Percentiles rank a stretch among this genome's conserved stretches.
phyloP scores from a whole-genome alignment of 257 asterid genomes.

The Ophiorrhiza pumila region DNA sequence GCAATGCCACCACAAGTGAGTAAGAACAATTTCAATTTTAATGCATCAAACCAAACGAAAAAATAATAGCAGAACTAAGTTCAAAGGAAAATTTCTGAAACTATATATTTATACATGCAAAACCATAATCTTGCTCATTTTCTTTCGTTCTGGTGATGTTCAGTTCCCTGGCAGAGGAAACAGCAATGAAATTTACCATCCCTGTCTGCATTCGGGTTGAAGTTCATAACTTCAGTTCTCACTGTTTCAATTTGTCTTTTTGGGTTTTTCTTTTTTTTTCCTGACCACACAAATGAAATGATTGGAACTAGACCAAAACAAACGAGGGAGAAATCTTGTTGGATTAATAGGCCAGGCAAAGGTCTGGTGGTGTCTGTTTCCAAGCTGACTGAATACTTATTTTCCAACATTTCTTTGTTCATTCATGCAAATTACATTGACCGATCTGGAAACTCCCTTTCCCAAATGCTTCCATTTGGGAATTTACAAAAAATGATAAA shows the following conservation, averaged over 20 bases:
- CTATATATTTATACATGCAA: too few relatives aligned
- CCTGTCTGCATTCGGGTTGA: neutral
- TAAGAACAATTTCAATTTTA: neutral
- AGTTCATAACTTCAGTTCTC: neutral
- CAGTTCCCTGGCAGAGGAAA: neutral
- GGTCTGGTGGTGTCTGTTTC: neutral
- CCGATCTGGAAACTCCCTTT: neutral
- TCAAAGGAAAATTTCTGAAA: neutral
- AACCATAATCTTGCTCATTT: neutral
- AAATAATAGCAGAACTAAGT: neutral
- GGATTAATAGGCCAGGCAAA: neutral
- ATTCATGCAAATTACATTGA: neutral
- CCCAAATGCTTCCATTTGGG: neutral
- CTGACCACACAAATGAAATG: neutral
- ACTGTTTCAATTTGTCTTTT: neutral
- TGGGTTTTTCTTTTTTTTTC: neutral
- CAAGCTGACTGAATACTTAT: neutral
- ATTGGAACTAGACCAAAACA: neutral
- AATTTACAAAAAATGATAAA: neutral
- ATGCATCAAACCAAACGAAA: neutral
- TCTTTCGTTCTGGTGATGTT: neutral
- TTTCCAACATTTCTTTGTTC: neutral
- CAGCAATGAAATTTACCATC: neutral
- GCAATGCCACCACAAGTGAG: neutral
- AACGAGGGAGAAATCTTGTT: neutral